A percentile compares a stretch with the other conserved stretches of the same genome.
Conservation (phyloP, 345 rosid genomes). For the Odontarrhena argentea region DNA sequence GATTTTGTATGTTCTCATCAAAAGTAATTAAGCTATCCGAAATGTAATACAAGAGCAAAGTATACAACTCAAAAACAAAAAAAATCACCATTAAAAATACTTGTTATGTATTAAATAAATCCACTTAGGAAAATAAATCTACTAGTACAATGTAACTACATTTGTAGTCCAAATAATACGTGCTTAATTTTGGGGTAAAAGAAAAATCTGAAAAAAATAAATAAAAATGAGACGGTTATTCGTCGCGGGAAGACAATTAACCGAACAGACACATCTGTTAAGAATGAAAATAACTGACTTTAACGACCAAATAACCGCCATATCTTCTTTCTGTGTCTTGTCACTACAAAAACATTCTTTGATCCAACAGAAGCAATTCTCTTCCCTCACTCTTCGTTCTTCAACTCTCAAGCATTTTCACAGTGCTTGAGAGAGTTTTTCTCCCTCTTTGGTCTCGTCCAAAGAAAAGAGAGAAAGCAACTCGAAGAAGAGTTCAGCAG, state of each 20-base stretch:
- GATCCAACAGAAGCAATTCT: slow-evolving; percentile 1
- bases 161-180: too few species aligned
- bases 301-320: slow-evolving; percentile 38
- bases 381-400: slow-evolving; percentile 28
- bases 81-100: too few species aligned
- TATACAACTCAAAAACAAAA: too few species aligned
- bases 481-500: slow-evolving; percentile 16
- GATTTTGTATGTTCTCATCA: too few species aligned
- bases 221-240: slow-evolving; percentile 18
- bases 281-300: slow-evolving; percentile 9
- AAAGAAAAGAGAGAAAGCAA: slow-evolving; percentile 4
- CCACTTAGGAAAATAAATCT: too few species aligned
- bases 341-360: slow-evolving; percentile 7
- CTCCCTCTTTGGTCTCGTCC: neutral
- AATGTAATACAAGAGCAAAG: too few species aligned
- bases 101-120: too few species aligned
- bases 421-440: slow-evolving; percentile 32
- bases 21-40: too few species aligned
- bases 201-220: too few species aligned
- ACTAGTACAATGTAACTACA: too few species aligned
- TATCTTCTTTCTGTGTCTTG: slow-evolving; percentile 1
- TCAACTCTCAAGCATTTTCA: slow-evolving; percentile 40
- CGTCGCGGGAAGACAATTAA: slow-evolving; percentile 29
- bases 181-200: too few species aligned
- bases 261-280: slow-evolving; percentile 38